Conservation (phyloP, 257 asterid species). For the Misopates orontium region DNA sequence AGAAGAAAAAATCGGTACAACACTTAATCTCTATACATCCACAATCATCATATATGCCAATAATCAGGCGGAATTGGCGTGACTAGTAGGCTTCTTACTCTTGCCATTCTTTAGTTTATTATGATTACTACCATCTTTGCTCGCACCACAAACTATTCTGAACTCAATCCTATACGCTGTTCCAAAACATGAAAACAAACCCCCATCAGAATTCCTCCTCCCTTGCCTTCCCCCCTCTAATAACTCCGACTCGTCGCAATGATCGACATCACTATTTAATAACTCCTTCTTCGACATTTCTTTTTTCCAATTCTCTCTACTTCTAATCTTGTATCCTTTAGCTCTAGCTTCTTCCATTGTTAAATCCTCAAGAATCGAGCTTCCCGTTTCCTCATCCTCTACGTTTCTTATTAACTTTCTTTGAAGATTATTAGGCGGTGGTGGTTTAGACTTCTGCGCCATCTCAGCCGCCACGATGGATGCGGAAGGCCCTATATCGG, state of each 20-base stretch:
- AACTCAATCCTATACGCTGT: constrained; percentile 68
- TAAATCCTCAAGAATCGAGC: constrained; percentile 60
- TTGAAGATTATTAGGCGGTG: not conserved
- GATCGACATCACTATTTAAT: not conserved
- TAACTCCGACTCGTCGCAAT: constrained; percentile 26
- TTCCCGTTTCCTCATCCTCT: constrained; percentile 36
- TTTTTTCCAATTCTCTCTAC: constrained; percentile 35
- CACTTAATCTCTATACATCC: too few relatives aligned
- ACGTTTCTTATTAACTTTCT: constrained; percentile 1
- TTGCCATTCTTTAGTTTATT: constrained; percentile 21
- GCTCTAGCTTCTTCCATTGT: constrained; percentile 63
- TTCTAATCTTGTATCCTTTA: constrained; percentile 44
- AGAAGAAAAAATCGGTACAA: too few relatives aligned
- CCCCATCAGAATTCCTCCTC: constrained; percentile 43
- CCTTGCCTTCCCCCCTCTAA: constrained; percentile 12
- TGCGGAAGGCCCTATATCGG: constrained; percentile 92
- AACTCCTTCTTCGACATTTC: constrained; percentile 18
- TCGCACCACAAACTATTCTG: constrained; percentile 65
- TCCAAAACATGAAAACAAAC: constrained; percentile 57
- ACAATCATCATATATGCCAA: too few relatives aligned
- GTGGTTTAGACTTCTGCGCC: constrained; percentile 39
- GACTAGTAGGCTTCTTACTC: constrained; percentile 26
- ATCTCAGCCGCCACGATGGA: constrained; percentile 82
- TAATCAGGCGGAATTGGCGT: constrained; percentile 33
- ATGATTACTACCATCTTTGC: constrained; percentile 16